Percentiles rank a stretch among this genome's conserved stretches.
phyloP scores from a whole-genome alignment of 2,329 filamentous ascomycete genomes.

The Trichoderma afroharzianum region DNA sequence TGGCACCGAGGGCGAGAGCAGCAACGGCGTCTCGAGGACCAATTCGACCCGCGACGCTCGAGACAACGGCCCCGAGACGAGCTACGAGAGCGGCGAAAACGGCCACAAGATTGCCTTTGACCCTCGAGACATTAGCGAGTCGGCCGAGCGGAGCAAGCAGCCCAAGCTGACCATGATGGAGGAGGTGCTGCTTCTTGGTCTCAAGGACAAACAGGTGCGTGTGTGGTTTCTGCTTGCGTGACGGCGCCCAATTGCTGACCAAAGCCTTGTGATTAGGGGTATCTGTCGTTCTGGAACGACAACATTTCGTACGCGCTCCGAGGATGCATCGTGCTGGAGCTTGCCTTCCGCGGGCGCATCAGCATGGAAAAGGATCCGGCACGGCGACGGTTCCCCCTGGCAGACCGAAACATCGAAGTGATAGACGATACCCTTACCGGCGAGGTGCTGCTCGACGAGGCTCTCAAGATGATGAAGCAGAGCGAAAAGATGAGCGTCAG shows the following conservation, averaged over 20 bases:
- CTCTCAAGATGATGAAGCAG: conserved; percentile 99
- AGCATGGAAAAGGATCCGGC: conserved; percentile 98
- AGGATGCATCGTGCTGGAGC: conserved; percentile 96
- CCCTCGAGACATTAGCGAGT: conserved; percentile 95
- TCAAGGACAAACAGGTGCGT: conserved; percentile 97
- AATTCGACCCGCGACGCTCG: conserved; percentile 52
- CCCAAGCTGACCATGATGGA: conserved; percentile 99
- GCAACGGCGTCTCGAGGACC: conserved; percentile 53
- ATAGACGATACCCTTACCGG: conserved; percentile 95
- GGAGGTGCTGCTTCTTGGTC: conserved; percentile 87
- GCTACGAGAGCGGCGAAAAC: conserved; percentile 88
- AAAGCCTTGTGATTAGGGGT: conserved; percentile 60
- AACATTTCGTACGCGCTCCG: conserved; percentile 98
- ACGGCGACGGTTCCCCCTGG: conserved; percentile 84
- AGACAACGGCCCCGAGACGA: conserved; percentile 66
- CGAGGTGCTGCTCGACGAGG: conserved; percentile 94
- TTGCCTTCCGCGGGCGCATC: conserved; percentile 92
- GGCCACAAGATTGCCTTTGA: conserved; percentile 99
- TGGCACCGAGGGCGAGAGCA: conserved; percentile 54
- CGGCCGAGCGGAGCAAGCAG: conserved; percentile 92
- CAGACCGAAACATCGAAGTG: conserved; percentile 93
- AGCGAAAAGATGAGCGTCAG: conserved; percentile 99
- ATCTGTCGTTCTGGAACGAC: conserved; percentile 99
- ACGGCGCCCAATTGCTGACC: conserved; percentile 10
- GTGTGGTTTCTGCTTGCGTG: not conserved